Evolutionary conservation across 2,329 filamentous ascomycete genomes (phyloP).

Genomic region (Domatiomyces catenatus): DNA sequence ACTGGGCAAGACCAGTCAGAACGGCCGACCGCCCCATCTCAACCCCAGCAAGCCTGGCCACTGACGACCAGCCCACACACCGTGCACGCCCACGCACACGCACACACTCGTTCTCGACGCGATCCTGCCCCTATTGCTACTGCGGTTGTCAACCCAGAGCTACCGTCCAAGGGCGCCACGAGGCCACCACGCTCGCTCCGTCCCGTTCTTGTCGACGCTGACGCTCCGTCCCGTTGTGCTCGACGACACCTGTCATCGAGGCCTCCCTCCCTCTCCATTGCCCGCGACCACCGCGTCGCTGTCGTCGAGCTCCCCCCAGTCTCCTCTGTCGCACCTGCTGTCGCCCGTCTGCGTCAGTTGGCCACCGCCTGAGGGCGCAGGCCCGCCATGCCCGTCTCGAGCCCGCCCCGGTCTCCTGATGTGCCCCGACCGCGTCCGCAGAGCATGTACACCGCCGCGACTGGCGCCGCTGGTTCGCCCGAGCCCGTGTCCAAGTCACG

Average conservation of each 20-base stretch:
- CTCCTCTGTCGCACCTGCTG: no score
- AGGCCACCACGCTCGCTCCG: background rate
- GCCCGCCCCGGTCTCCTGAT: slow-evolving; percentile 16
- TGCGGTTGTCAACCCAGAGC: background rate
- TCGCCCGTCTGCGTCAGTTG: no score
- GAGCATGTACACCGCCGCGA: slow-evolving; percentile 12
- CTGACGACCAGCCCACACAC: background rate
- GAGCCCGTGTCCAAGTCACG: slow-evolving; percentile 34
- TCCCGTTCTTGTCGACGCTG: background rate
- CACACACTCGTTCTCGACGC: background rate
- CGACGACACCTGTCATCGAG: background rate
- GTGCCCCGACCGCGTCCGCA: slow-evolving; percentile 12
- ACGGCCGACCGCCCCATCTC: background rate
- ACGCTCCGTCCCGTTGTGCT: background rate
- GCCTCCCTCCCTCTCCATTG: no score
- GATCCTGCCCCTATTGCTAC: background rate
- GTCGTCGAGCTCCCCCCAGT: background rate
- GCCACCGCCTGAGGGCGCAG: background rate
- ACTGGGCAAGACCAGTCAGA: background rate
- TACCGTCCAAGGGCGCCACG: background rate
- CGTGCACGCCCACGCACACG: background rate
- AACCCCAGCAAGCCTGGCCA: background rate
- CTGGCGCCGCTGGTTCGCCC: slow-evolving; percentile 5
- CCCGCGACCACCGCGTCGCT: no score
- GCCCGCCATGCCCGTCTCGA: slow-evolving; percentile 9